These are phyloP conservation scores for Flaveria sonorensis DNA, from an alignment of 129 eudicot species.

Conservation along the genomic window DNA sequence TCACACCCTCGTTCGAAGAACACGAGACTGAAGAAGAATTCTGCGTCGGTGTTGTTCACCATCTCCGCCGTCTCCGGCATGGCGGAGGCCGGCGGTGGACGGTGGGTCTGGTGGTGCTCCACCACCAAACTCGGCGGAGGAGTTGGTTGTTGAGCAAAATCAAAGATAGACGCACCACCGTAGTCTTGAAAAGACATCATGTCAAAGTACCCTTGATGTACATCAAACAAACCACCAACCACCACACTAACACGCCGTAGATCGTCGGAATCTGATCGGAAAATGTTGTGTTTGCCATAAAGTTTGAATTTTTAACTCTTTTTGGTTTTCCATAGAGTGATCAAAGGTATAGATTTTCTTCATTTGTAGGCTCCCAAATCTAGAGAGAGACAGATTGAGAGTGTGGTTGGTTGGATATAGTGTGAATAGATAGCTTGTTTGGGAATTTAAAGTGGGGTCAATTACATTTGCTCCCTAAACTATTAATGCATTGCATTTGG, in stretches of 20 bases:
- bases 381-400: slow-evolving; percentile 26
- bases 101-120: slow-evolving; percentile 17
- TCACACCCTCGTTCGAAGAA: slow-evolving; percentile 62
- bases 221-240: slow-evolving; percentile 41
- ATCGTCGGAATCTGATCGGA: slow-evolving; percentile 54
- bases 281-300: slow-evolving; percentile 44
- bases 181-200: slow-evolving; percentile 52
- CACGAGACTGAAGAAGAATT: slow-evolving; percentile 71
- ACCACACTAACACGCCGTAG: neutral
- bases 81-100: slow-evolving; percentile 39
- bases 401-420: slow-evolving; percentile 33
- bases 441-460: slow-evolving; percentile 45
- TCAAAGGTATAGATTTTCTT: slow-evolving; percentile 49
- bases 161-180: slow-evolving; percentile 44
- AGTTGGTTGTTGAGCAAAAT: slow-evolving; percentile 47
- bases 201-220: slow-evolving; percentile 51
- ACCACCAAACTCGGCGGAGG: slow-evolving; percentile 21
- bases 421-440: slow-evolving; percentile 39
- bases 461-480: slow-evolving; percentile 35
- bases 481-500: slow-evolving; percentile 16
- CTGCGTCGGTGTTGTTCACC: slow-evolving; percentile 69
- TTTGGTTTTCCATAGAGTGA: slow-evolving; percentile 49
- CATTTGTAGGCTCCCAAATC: slow-evolving; percentile 33
- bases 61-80: slow-evolving; percentile 52
- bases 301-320: slow-evolving; percentile 26